Base-by-base conservation (phyloP, 805 yeast genomes). In the Blastobotrys chiropterorum region DNA sequence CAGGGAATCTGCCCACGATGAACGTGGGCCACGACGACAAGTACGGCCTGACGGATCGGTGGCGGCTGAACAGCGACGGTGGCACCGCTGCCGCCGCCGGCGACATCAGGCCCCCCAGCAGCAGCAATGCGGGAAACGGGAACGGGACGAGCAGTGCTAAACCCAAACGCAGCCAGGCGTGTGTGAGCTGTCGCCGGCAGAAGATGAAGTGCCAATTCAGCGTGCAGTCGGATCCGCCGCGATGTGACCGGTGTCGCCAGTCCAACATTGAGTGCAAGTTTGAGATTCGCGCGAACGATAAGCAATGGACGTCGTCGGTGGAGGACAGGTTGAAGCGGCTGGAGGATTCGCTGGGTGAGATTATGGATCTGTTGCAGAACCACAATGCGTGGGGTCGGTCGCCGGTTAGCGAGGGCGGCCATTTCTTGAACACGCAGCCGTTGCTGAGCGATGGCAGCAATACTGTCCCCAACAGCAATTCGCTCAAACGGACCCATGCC, bases 191-290 rank as follows among this genome's bases (percentile, higher is more conserved):
- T 44, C 52, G 59, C 11, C 49, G 49, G 11, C 52, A 52, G 17
- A 54, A 54, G 45, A 48, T 56, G 38, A 58, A 56, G 40, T 58
- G 61, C 46, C 50, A 50, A 47, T 56, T 56, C 46, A 49, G 56
- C 11, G 43, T 44, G 15, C 20, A 41, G 22, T 17, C 34, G 14
- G 55, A 50, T 21, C 58, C 58, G 8, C 51, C 49, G n/a, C 46
- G 21, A 2, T 58, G 61, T 48, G 59, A 58, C 38, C 46, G 59
- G 13, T 58, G 61, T 46, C 44, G 53, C 17, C 38, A 38, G 17
- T 21, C 41, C 3, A 56, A 54, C n/a, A 30, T 48, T 15, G 57
- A 50, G 38, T 58, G 61, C 40, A 42, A 44, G 34, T 51, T 58
- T 14, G 57, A 55, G 44, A 41, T 45, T 17, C 20, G 39, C 51